Base-by-base conservation (phyloP, 352 stramenopile species). In the Phytophthora cajani region DNA sequence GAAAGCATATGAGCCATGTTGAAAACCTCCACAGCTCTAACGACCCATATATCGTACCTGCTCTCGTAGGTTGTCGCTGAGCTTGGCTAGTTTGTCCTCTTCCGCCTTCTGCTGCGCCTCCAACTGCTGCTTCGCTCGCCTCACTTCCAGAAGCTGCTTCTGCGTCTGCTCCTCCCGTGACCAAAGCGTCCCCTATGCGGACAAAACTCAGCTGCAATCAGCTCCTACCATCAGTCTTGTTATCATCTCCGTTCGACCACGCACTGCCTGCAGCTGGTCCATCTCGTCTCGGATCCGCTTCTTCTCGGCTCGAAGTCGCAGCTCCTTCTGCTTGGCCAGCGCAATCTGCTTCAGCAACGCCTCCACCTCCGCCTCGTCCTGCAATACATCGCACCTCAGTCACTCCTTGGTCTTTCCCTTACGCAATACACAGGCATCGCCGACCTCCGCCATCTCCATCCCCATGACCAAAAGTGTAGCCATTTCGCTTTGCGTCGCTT, bases 301-400 rank as follows among this genome's bases (percentile, higher is more conserved):
- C 62, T 90, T 91, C 77, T 93, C 85, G 12, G 69, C 81, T 17
- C 77, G 79, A n/a, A 91, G 65, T n/a, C 75, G 69, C 58, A 91
- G 78, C 56, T 93, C 85, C 64, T 78, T 81, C 44, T 88, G 80
- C 63, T 93, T 93, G 23, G 80, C 70, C 30, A 51, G 59, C 16
- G 76, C 71, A 62, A 93, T 78, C 69, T 91, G 65, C 40, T 64
- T 69, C 50, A 93, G 72, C 60, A 93, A 71, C 68, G 59, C 70
- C 47, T 91, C 85, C 23, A 93, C 81, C 27, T 91, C 80, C 12
- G 65, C 69, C n/a, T 87, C 68, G 17, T 73, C 71, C 72, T 79
- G 23, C 25, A 30, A 1, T 30, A 49, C 10, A n/a, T 9, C 38
- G 14, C 17, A n/a, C 40, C 42, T 11, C 38, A 56, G 44, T 50